Conservation (phyloP, 495 filamentous ascomycete genomes). For the Aspergillus mulundensis region DNA sequence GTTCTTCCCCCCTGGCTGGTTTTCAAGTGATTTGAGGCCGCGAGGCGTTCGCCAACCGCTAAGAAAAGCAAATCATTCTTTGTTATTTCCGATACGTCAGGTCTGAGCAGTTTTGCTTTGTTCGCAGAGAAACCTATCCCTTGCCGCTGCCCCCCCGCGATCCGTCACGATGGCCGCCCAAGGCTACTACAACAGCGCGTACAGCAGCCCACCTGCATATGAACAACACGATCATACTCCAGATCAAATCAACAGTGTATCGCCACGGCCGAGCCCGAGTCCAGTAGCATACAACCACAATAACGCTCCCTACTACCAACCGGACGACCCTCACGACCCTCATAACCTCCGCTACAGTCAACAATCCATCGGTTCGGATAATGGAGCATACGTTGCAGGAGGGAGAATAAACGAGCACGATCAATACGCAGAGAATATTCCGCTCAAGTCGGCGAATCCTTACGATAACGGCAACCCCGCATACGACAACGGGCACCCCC, state of each 20-base stretch:
- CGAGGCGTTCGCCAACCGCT: neutral
- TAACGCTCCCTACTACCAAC: slow-evolving; percentile 23
- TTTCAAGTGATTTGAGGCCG: neutral
- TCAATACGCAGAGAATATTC: slow-evolving; percentile 51
- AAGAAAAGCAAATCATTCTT: neutral
- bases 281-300: slow-evolving; percentile 28
- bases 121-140: neutral
- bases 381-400: slow-evolving; percentile 28
- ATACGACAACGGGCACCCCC: slow-evolving; percentile 26
- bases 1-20: slow-evolving; percentile 1
- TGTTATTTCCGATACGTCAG: neutral
- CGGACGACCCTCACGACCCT: slow-evolving; percentile 23
- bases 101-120: neutral
- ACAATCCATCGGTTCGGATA: slow-evolving; percentile 38
- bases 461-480: slow-evolving; percentile 27
- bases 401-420: slow-evolving; percentile 35
- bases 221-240: slow-evolving; percentile 32
- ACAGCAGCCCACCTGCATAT: slow-evolving; percentile 44
- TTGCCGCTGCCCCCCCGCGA: slow-evolving; percentile 6
- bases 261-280: slow-evolving; percentile 19
- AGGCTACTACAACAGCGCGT: slow-evolving; percentile 67
- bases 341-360: slow-evolving; percentile 39
- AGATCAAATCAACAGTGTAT: slow-evolving; percentile 27
- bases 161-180: slow-evolving; percentile 68
- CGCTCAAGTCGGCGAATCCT: slow-evolving; percentile 37